Conservation (phyloP, 805 yeast species). For the Danielozyma ontarioensis region DNA sequence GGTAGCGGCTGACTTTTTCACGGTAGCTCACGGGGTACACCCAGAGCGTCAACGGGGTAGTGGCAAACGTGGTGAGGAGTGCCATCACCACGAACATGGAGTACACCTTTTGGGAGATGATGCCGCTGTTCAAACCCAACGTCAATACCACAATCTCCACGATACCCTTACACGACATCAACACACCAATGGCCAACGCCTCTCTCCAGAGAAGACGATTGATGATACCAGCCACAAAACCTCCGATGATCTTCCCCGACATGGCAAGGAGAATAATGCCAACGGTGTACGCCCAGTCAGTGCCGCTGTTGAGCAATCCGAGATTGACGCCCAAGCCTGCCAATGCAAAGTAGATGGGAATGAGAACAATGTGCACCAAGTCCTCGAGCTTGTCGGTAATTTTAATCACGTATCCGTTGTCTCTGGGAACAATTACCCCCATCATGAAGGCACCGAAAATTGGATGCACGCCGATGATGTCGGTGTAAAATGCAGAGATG, state of each 20-base stretch:
- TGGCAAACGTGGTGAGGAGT: constrained; percentile 67
- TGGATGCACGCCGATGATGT: constrained; percentile 81
- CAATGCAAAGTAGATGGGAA: constrained; percentile 75
- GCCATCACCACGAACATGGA: constrained; percentile 87
- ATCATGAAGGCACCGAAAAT: constrained; percentile 81
- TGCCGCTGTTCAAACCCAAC: constrained; percentile 68
- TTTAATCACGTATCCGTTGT: constrained; percentile 63
- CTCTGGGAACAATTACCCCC: constrained; percentile 73
- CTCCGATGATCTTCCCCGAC: constrained; percentile 63
- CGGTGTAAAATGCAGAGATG: constrained; percentile 71
- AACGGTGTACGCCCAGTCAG: constrained; percentile 74
- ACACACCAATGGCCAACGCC: constrained; percentile 67
- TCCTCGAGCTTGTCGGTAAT: constrained; percentile 76
- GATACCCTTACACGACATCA: constrained; percentile 87
- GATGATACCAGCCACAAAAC: constrained; percentile 56
- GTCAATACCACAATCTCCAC: constrained; percentile 78
- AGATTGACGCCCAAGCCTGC: constrained; percentile 72
- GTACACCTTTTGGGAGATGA: constrained; percentile 58
- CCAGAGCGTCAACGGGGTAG: constrained; percentile 66
- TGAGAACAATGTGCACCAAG: constrained; percentile 61
- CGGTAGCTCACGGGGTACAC: constrained; percentile 61
- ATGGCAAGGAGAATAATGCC: constrained; percentile 66
- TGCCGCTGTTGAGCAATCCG: constrained; percentile 57
- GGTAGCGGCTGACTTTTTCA: constrained; percentile 38
- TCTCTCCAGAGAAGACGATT: constrained; percentile 69